Base-by-base conservation (phyloP, 305 asterid species). In the Andrographis paniculata region DNA sequence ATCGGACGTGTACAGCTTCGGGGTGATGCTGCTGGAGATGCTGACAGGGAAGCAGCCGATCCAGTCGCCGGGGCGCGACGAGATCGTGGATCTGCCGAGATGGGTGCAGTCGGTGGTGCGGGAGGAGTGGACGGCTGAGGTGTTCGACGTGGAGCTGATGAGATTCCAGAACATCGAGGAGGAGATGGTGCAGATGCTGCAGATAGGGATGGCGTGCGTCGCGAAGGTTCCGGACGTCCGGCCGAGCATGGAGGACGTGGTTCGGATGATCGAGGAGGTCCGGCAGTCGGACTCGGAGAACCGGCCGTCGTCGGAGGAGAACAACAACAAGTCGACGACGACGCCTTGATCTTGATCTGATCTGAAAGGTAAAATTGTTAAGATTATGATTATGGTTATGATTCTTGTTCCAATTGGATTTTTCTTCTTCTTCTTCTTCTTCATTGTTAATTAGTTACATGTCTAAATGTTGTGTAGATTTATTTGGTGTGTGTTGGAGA, bases 181-280 rank as follows among this genome's bases (percentile, higher is more conserved):
- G 48, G 89, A 79, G 67, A 73, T 76, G 82, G 82, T 79, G 46
- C 89, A 79, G 50, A 73, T 79, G 85, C 59, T 76, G 55, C 89
- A 76, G 51, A 76, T 76, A 35, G 84, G 68, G 9, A 76, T 76
- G 89, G 74, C 84, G 11, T 79, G 89, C 51, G 84, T 76, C 30
- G 70, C 59, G 3, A 76, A 60, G 66, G 72, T 76, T 23, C 69
- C 89, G 0, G 89, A 79, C 22, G 71, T 62, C 69, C 64, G 84
- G 19, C 89, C 89, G 0, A 62, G 43, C 52, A 73, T 79, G 79
- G 69, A 68, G 19, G 89, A 79, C 48, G 78, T 79, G 19, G 78
- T 64, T 52, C 64, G 74, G 50, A 76, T 79, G 89, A 68, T 79
- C 30, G 81, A 71, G 59, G 84, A 79, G 47, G 79, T 79, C 38